Percentiles rank a stretch among this genome's conserved stretches.
Evolutionary conservation across 1,284 basidiomycete genomes (phyloP).

Genomic region (Sporisorium sorghi): DNA sequence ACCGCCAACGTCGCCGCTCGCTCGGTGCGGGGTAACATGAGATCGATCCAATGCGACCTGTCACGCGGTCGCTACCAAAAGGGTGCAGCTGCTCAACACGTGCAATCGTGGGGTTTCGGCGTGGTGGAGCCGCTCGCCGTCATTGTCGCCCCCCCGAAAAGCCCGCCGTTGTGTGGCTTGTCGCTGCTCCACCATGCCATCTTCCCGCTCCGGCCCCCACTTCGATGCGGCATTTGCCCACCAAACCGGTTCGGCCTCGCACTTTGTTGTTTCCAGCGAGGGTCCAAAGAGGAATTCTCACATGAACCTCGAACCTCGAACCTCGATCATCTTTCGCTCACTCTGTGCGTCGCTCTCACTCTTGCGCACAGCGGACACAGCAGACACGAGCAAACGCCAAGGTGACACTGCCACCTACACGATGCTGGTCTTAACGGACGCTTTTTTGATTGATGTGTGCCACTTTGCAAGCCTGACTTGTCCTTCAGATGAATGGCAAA

Average conservation of each 20-base stretch:
- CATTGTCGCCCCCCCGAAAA: too few species aligned
- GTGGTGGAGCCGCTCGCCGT: not conserved
- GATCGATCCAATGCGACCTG: not conserved
- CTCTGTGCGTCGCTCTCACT: too few species aligned
- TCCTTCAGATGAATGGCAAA: slow-evolving; percentile 3
- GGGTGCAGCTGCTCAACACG: not conserved
- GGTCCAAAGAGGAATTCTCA: too few species aligned
- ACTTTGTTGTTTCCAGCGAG: too few species aligned
- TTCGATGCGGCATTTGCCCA: not conserved
- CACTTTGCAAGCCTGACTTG: not conserved
- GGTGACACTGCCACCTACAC: too few species aligned
- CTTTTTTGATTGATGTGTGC: too few species aligned
- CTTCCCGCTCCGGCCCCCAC: not conserved
- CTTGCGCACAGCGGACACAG: too few species aligned
- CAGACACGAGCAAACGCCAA: too few species aligned
- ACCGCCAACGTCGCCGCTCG: not conserved
- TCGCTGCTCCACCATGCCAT: not conserved
- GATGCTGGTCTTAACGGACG: too few species aligned
- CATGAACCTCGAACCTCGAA: too few species aligned
- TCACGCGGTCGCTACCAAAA: too few species aligned
- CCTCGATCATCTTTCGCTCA: too few species aligned
- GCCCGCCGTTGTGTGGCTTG: not conserved
- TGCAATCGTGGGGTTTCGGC: not conserved
- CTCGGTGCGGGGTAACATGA: not conserved
- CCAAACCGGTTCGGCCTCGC: not conserved